Evolutionary conservation across 371 early-diverging fungal species (phyloP).

Genomic region (Rhizopus stolonifer): DNA sequence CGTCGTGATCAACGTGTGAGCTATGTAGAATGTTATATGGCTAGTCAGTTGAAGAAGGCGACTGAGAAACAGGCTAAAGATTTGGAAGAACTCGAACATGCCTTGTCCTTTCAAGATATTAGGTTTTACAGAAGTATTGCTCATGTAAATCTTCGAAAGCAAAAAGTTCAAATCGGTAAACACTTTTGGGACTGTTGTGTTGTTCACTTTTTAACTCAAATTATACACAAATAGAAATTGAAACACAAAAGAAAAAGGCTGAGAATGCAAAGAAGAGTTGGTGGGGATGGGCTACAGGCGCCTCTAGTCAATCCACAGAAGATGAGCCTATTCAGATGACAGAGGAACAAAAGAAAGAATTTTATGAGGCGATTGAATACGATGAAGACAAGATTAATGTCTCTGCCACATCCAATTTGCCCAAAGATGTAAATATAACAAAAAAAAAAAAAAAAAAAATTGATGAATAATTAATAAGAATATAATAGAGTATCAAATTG

Average conservation of each 20-base stretch:
- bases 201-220: too few species aligned
- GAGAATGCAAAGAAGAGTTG: constrained; percentile 46
- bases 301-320: constrained; percentile 5
- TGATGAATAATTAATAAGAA: background rate
- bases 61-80: constrained; percentile 37
- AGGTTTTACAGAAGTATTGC: constrained; percentile 75
- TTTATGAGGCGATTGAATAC: constrained; percentile 83
- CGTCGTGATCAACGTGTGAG: constrained; percentile 68
- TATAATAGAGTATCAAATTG: constrained; percentile 55
- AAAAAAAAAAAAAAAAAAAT: background rate
- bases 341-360: constrained; percentile 67
- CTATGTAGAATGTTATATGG: constrained; percentile 70
- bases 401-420: constrained; percentile 62
- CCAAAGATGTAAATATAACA: constrained; percentile 64
- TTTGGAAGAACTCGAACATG: constrained; percentile 60
- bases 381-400: constrained; percentile 62
- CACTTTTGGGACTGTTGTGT: too few species aligned
- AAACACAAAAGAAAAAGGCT: constrained; percentile 33
- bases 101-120: constrained; percentile 76
- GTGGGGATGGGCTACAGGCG: constrained; percentile 34
- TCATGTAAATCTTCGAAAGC: constrained; percentile 57
- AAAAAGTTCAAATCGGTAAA: constrained; percentile 49
- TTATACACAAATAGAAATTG: constrained; percentile 8
- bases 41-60: constrained; percentile 42
- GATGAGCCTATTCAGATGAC: constrained; percentile 33